These are phyloP conservation scores for Rutstroemia sydowiana DNA, from an alignment of 2,329 filamentous ascomycete species.

Conservation along the genomic window DNA sequence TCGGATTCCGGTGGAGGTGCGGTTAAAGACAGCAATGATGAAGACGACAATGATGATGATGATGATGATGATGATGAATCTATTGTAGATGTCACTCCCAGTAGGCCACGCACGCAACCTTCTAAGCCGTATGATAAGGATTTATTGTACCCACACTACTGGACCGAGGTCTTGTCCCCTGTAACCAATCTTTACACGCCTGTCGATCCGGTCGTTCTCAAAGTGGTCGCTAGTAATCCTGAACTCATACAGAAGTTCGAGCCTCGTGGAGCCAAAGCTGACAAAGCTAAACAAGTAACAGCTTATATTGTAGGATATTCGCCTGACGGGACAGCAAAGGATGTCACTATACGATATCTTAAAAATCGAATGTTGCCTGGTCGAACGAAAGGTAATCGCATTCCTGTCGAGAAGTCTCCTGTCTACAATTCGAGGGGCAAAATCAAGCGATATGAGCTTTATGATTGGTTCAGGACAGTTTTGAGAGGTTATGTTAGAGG, in stretches of 20 bases:
- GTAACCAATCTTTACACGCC: slow-evolving; percentile 71
- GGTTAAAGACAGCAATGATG: slow-evolving; percentile 31
- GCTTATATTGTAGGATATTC: slow-evolving; percentile 83
- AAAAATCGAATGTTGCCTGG: slow-evolving; percentile 77
- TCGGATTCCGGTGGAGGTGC: slow-evolving; percentile 42
- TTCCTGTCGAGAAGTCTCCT: slow-evolving; percentile 72
- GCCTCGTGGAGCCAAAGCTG: slow-evolving; percentile 73
- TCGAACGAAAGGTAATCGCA: slow-evolving; percentile 77
- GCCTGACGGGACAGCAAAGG: slow-evolving; percentile 76
- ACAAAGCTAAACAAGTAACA: slow-evolving; percentile 81
- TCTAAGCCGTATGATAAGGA: slow-evolving; percentile 61
- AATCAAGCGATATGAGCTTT: slow-evolving; percentile 65
- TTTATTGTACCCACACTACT: slow-evolving; percentile 80
- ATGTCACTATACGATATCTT: slow-evolving; percentile 87
- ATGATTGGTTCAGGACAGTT: slow-evolving; percentile 81
- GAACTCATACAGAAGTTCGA: slow-evolving; percentile 71
- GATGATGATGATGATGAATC: slow-evolving; percentile 40
- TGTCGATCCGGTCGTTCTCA: slow-evolving; percentile 65
- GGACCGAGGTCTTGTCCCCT: slow-evolving; percentile 83
- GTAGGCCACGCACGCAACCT: slow-evolving; percentile 10
- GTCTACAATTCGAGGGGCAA: slow-evolving; percentile 73
- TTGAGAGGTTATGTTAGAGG: slow-evolving; percentile 65
- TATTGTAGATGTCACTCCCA: slow-evolving; percentile 44
- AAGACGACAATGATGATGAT: slow-evolving; percentile 38
- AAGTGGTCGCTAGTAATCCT: slow-evolving; percentile 60